A percentile compares a stretch with the other conserved stretches of the same genome.
Conservation (phyloP, 2,329 filamentous ascomycete genomes). For the Aspergillus sojae region DNA sequence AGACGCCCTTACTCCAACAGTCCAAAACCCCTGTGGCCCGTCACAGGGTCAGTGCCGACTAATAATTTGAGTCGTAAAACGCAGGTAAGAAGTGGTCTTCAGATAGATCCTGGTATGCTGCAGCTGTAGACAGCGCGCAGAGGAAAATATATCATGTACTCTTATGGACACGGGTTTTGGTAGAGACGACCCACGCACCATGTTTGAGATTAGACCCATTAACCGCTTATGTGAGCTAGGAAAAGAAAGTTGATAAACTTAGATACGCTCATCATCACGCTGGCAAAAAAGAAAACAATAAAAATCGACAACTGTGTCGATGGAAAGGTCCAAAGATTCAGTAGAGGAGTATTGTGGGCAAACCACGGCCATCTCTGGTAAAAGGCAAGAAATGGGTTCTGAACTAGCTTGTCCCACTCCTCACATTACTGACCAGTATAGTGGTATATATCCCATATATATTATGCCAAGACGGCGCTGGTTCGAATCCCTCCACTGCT, state of each 20-base stretch:
- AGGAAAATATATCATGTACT: neutral
- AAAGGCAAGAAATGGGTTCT: slow-evolving; percentile 79
- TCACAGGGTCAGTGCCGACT: neutral
- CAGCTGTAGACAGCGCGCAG: neutral
- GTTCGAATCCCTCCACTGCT: slow-evolving; percentile 33
- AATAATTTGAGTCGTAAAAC: neutral
- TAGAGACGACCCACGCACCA: slow-evolving; percentile 14
- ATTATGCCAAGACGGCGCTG: neutral
- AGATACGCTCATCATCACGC: neutral
- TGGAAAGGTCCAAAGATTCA: slow-evolving; percentile 59
- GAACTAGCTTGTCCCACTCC: slow-evolving; percentile 71
- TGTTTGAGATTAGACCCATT: neutral
- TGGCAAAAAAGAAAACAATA: slow-evolving; percentile 31
- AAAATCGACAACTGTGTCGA: slow-evolving; percentile 50
- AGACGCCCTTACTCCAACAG: neutral
- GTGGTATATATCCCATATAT: slow-evolving; percentile 12
- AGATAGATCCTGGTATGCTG: neutral
- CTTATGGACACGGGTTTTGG: slow-evolving; percentile 10
- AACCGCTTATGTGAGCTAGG: neutral
- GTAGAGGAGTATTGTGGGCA: slow-evolving; percentile 61
- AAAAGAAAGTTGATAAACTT: slow-evolving; percentile 4
- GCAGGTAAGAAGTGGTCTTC: neutral
- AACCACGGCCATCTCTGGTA: slow-evolving; percentile 77
- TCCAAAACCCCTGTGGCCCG: neutral
- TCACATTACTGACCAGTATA: slow-evolving; percentile 24